Conservation (phyloP, 768 basidiomycete genomes). For the Artomyces pyxidatus region DNA sequence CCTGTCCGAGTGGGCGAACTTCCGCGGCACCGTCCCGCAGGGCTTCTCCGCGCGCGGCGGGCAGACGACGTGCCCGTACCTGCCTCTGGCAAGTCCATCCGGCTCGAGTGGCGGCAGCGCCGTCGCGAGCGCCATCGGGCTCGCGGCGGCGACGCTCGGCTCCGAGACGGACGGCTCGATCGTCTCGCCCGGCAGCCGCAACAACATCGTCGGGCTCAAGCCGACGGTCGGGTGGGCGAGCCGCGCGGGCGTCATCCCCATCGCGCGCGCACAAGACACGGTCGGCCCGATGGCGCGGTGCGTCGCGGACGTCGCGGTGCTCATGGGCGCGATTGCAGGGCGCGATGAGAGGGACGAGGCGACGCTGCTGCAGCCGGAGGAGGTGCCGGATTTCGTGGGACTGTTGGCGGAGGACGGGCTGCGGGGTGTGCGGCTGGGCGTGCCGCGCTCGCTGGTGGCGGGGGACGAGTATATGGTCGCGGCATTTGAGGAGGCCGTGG, state of each 20-base stretch:
- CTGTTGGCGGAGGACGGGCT: slow-evolving; percentile 43
- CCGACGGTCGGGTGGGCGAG: slow-evolving; percentile 30
- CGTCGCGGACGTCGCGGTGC: slow-evolving; percentile 26
- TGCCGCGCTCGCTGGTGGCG: slow-evolving; percentile 30
- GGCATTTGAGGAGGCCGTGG: slow-evolving; percentile 33
- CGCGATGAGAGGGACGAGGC: slow-evolving; percentile 33
- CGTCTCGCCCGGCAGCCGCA: slow-evolving; percentile 30
- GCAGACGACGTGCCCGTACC: slow-evolving; percentile 34
- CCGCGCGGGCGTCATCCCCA: slow-evolving; percentile 22
- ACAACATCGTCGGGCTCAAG: slow-evolving; percentile 27
- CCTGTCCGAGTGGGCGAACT: slow-evolving; percentile 36
- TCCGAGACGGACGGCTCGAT: slow-evolving; percentile 46
- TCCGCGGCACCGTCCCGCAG: slow-evolving; percentile 28
- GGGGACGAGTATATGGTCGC: slow-evolving; percentile 20
- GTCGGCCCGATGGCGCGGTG: slow-evolving; percentile 30
- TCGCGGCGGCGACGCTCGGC: slow-evolving; percentile 35
- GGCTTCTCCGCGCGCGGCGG: slow-evolving; percentile 43
- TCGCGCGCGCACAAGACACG: slow-evolving; percentile 23
- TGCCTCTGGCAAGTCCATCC: slow-evolving; percentile 32
- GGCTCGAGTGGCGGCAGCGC: slow-evolving; percentile 38
- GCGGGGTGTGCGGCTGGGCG: slow-evolving; percentile 36
- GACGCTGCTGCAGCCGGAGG: slow-evolving; percentile 35
- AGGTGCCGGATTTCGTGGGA: slow-evolving; percentile 47
- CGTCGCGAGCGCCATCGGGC: slow-evolving; percentile 32
- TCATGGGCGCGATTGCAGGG: slow-evolving; percentile 33